Conservation (phyloP, 495 filamentous ascomycete species). For the Mytilinidion resinicola region DNA sequence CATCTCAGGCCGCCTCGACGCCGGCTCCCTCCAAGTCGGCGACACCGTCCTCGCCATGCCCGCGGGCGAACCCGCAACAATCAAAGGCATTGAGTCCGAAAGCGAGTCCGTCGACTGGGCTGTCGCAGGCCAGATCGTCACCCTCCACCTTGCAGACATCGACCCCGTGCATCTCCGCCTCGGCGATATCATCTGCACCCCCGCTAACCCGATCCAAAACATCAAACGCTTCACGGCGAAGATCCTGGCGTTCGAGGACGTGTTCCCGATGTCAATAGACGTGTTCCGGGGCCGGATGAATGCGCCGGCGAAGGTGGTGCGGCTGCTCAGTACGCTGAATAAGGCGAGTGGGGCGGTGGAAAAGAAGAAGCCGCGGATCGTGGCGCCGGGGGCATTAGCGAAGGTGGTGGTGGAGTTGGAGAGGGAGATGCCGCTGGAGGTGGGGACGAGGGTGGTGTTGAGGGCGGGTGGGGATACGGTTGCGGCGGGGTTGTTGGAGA, state of each 20-base stretch:
- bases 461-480: conserved; percentile 73
- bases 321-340: conserved; percentile 65
- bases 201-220: conserved; percentile 58
- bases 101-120: conserved; percentile 74
- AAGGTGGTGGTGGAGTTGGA: conserved; percentile 67
- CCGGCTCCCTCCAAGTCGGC: conserved; percentile 75
- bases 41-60: conserved; percentile 76
- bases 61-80: conserved; percentile 64
- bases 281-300: conserved; percentile 80
- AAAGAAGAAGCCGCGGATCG: conserved; percentile 80
- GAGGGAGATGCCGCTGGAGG: conserved; percentile 69
- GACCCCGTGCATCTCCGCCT: conserved; percentile 71
- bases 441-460: conserved; percentile 70
- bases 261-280: conserved; percentile 84
- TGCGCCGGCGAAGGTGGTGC: conserved; percentile 64
- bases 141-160: conserved; percentile 77
- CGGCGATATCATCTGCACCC: conserved; percentile 78
- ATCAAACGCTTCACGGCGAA: conserved; percentile 69
- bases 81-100: conserved; percentile 74
- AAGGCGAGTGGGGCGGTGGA: conserved; percentile 60
- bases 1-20: conserved; percentile 78
- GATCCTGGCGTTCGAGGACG: conserved; percentile 78
- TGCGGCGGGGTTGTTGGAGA: conserved; percentile 76
- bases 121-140: conserved; percentile 87
- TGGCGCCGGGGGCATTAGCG: conserved; percentile 65